Evolutionary conservation across 257 asterid genomes (phyloP).

Genomic region (Petunia secreta): DNA sequence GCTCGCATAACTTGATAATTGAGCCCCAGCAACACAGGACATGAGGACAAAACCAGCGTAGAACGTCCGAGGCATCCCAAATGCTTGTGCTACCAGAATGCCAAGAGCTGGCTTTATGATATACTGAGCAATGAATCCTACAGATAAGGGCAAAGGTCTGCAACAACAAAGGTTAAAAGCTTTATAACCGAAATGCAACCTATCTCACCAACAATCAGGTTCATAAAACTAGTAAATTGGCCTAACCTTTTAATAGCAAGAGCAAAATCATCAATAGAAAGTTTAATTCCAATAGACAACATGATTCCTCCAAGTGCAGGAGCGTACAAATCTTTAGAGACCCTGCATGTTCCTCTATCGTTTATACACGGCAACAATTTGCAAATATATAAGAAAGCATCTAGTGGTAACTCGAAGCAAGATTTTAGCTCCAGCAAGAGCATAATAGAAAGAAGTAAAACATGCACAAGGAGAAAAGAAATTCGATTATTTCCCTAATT

Average conservation of each 20-base stretch:
- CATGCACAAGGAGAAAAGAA: background rate
- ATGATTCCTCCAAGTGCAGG: constrained; percentile 99
- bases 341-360: constrained; percentile 91
- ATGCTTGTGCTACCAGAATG: constrained; percentile 73
- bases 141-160: constrained; percentile 83
- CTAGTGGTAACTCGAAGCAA: background rate
- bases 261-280: constrained; percentile 89
- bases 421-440: background rate
- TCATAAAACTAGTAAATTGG: constrained; percentile 23
- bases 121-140: constrained; percentile 85
- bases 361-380: constrained; percentile 42
- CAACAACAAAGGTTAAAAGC: constrained; percentile 28
- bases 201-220: background rate
- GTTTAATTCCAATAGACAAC: constrained; percentile 92
- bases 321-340: constrained; percentile 89
- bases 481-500: background rate
- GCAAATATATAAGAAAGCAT: background rate
- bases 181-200: constrained; percentile 5
- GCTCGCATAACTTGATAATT: constrained; percentile 94
- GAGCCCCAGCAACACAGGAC: constrained; percentile 97
- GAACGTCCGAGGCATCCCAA: constrained; percentile 78
- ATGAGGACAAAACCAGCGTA: constrained; percentile 87
- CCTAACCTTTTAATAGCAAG: constrained; percentile 83
- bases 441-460: background rate
- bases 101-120: constrained; percentile 88